Percentiles rank a stretch among this genome's conserved stretches.
Conservation (phyloP, 1,139 yeast genomes). For the Suhomyces anneliseae region DNA sequence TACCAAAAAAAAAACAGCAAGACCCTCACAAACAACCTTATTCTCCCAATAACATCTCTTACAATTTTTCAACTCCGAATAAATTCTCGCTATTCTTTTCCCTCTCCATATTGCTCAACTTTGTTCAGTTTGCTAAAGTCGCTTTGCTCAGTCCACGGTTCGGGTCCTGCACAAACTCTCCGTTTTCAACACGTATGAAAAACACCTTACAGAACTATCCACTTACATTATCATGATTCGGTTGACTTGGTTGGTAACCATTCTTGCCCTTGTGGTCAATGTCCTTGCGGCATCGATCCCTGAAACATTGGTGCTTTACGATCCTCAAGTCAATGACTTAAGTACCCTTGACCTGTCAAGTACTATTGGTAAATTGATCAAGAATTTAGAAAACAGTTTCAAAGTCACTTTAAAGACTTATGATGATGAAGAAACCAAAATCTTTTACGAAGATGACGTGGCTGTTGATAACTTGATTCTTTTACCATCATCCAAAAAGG, state of each 20-base stretch:
- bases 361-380: conserved; percentile 23
- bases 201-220: neutral
- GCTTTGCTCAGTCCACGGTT: neutral
- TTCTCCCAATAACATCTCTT: too few relatives aligned
- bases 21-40: too few relatives aligned
- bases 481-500: conserved; percentile 41
- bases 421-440: conserved; percentile 25
- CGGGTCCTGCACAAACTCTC: neutral
- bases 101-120: too few relatives aligned
- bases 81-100: too few relatives aligned
- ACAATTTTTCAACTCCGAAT: too few relatives aligned
- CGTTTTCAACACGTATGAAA: conserved; percentile 9
- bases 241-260: conserved; percentile 9
- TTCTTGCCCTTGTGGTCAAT: conserved; percentile 4
- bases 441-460: conserved; percentile 27
- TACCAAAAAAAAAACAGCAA: too few relatives aligned
- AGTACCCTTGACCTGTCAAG: conserved; percentile 16
- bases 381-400: conserved; percentile 23
- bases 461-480: conserved; percentile 35
- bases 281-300: conserved; percentile 5
- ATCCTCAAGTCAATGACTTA: conserved; percentile 27
- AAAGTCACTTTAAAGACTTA: conserved; percentile 28
- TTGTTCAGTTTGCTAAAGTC: neutral
- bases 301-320: conserved; percentile 31
- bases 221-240: conserved; percentile 5